These are phyloP conservation scores for Gnomoniopsis sp. DNA, from an alignment of 2,329 filamentous ascomycete species.

Conservation along the genomic window DNA sequence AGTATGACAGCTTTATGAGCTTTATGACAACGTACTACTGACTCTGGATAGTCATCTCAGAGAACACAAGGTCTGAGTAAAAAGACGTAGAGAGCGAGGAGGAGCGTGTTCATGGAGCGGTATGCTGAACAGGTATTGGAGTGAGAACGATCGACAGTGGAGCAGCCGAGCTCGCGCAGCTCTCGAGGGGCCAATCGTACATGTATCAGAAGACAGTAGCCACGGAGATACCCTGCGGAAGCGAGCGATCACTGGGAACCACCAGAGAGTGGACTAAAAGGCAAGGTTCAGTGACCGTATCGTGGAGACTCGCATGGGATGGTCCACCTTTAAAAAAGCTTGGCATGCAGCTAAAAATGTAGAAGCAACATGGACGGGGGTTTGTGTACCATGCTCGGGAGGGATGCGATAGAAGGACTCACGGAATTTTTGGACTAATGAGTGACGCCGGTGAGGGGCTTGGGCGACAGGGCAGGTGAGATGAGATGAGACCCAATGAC, in stretches of 20 bases:
- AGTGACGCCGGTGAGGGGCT: not conserved
- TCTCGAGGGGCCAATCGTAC: slow-evolving; percentile 6
- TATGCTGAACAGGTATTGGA: slow-evolving; percentile 7
- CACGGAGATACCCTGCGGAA: slow-evolving; percentile 15
- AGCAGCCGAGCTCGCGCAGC: slow-evolving; percentile 1
- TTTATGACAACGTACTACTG: not conserved
- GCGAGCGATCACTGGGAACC: slow-evolving; percentile 6
- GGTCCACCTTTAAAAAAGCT: slow-evolving; percentile 17
- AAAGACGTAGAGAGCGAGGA: slow-evolving; percentile 1
- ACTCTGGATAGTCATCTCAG: not conserved
- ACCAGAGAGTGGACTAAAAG: slow-evolving; percentile 8
- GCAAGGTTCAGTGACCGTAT: slow-evolving; percentile 11
- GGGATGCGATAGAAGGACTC: slow-evolving; percentile 8
- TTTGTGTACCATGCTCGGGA: not conserved
- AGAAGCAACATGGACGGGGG: not conserved
- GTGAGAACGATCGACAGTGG: slow-evolving; percentile 15
- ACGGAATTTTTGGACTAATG: slow-evolving; percentile 8
- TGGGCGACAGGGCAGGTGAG: not conserved
- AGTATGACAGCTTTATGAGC: too few species aligned
- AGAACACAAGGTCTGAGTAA: not conserved
- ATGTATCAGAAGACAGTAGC: slow-evolving; percentile 7
- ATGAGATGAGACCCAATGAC: not conserved
- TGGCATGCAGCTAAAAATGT: slow-evolving; percentile 14
- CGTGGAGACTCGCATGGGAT: slow-evolving; percentile 15
- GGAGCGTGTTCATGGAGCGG: not conserved